A percentile compares a stretch with the other conserved stretches of the same genome.
Conservation (phyloP, 352 stramenopile genomes). For the Phytophthora kernoviae region DNA sequence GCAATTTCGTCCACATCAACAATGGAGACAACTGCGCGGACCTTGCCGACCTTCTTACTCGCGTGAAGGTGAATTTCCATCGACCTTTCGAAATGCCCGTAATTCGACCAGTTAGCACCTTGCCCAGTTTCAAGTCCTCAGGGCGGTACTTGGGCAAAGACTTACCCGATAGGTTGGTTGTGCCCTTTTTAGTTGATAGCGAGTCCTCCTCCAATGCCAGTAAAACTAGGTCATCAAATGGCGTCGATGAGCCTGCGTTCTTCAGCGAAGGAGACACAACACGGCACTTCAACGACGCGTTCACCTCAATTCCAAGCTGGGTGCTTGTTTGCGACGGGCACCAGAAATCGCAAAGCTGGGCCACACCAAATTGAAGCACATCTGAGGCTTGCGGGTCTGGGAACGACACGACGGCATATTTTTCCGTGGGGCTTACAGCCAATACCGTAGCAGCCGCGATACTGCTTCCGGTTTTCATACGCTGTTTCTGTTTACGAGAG, state of each 20-base stretch:
- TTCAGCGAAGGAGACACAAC: conserved; percentile 53
- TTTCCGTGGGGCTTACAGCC: conserved; percentile 52
- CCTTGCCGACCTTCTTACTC: conserved; percentile 75
- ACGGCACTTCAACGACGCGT: conserved; percentile 38
- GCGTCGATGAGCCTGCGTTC: conserved; percentile 50
- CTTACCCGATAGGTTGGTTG: conserved; percentile 34
- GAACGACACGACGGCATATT: conserved; percentile 76
- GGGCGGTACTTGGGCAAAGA: conserved; percentile 73
- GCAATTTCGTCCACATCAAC: conserved; percentile 76
- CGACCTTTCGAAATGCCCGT: conserved; percentile 73
- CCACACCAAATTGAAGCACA: conserved; percentile 53
- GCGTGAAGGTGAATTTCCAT: conserved; percentile 88
- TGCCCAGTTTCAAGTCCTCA: conserved; percentile 66
- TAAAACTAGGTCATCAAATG: conserved; percentile 79
- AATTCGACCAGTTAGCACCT: conserved; percentile 73
- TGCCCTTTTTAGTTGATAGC: conserved; percentile 40
- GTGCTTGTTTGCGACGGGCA: conserved; percentile 63
- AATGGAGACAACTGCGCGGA: conserved; percentile 78
- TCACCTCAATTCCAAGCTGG: conserved; percentile 62
- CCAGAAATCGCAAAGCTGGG: conserved; percentile 82
- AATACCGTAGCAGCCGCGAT: conserved; percentile 53
- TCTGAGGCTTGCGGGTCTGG: conserved; percentile 41
- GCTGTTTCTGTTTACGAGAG: conserved; percentile 72
- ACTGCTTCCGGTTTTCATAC: conserved; percentile 47
- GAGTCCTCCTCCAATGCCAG: conserved; percentile 63